These are phyloP conservation scores for Tolypocladium amazonense DNA, from an alignment of 2,329 filamentous ascomycete species.

Conservation along the genomic window DNA sequence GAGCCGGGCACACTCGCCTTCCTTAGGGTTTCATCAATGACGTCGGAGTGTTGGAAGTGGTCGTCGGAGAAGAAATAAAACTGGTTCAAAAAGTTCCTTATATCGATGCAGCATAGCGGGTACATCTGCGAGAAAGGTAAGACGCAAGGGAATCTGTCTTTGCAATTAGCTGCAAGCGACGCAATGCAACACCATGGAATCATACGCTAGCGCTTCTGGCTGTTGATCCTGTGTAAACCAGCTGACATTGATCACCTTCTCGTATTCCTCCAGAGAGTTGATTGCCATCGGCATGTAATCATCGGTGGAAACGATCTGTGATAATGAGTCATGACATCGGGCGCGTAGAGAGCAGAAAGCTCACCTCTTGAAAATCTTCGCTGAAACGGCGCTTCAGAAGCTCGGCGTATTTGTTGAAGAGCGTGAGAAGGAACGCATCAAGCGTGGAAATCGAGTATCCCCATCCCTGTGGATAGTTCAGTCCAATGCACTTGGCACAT, in stretches of 20 bases:
- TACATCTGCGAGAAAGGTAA: conserved; percentile 99
- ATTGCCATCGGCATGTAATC: conserved; percentile 99
- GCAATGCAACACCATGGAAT: conserved; percentile 6
- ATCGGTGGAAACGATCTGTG: conserved; percentile 69
- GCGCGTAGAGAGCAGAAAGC: conserved; percentile 1
- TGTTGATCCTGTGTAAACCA: conserved; percentile 87
- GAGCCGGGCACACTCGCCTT: conserved; percentile 37
- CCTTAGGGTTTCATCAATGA: conserved; percentile 85
- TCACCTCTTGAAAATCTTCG: conserved; percentile 85
- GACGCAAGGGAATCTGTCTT: conserved; percentile 74
- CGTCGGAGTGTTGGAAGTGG: conserved; percentile 80
- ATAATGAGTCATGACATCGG: not conserved
- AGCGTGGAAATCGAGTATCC: conserved; percentile 74
- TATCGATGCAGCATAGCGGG: conserved; percentile 94
- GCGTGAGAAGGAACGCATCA: conserved; percentile 72
- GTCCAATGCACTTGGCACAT: conserved; percentile 29
- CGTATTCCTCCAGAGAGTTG: conserved; percentile 79
- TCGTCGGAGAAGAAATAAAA: conserved; percentile 98
- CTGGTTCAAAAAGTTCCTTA: conserved; percentile 93
- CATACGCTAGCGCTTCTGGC: conserved; percentile 62
- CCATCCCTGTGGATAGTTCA: conserved; percentile 76
- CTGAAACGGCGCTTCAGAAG: conserved; percentile 85
- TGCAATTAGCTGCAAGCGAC: conserved; percentile 2
- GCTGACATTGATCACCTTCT: conserved; percentile 90
- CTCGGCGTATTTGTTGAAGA: conserved; percentile 92